Percentiles rank a stretch among this genome's conserved stretches.
Evolutionary conservation across 129 eudicot species (phyloP).

Genomic region (Escallonia herrerae): DNA sequence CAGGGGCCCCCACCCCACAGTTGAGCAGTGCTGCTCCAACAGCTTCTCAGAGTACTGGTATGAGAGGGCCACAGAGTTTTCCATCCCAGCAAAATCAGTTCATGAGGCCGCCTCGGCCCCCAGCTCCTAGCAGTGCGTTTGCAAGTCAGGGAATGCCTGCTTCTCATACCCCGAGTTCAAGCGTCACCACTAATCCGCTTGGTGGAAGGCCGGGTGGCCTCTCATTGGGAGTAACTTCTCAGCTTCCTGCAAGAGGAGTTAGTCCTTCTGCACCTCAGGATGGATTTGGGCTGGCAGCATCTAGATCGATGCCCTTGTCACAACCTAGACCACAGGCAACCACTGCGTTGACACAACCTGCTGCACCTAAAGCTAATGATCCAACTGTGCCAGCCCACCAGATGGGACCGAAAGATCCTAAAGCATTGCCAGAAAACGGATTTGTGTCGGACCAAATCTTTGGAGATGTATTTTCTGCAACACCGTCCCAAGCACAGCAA

Average conservation of each 20-base stretch:
- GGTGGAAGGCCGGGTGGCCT: conserved; percentile 36
- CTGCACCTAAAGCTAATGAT: conserved; percentile 38
- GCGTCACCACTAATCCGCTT: conserved; percentile 23
- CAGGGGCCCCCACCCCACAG: conserved; percentile 28
- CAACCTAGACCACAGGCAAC: conserved; percentile 34
- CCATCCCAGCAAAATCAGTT: conserved; percentile 46
- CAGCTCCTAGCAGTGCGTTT: conserved; percentile 26
- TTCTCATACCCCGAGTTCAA: conserved; percentile 27
- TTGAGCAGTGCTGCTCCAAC: conserved; percentile 18
- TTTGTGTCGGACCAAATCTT: conserved; percentile 34
- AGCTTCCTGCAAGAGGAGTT: conserved; percentile 25
- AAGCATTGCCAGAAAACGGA: conserved; percentile 42
- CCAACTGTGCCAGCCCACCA: conserved; percentile 16
- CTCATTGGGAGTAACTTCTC: conserved; percentile 33
- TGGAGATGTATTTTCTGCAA: conserved; percentile 53
- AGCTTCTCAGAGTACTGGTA: conserved; percentile 36
- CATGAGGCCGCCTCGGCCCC: conserved; percentile 48
- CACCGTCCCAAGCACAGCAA: conserved; percentile 33
- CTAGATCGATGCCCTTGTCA: conserved; percentile 22
- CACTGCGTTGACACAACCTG: conserved; percentile 22
- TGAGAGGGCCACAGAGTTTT: conserved; percentile 39
- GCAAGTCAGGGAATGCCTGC: conserved; percentile 23
- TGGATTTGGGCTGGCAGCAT: conserved; percentile 25
- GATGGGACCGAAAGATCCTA: conserved; percentile 33
- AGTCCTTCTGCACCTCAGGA: conserved; percentile 25